phyloP scores from a whole-genome alignment of 345 rosid species.

The Bruguiera parviflora region DNA sequence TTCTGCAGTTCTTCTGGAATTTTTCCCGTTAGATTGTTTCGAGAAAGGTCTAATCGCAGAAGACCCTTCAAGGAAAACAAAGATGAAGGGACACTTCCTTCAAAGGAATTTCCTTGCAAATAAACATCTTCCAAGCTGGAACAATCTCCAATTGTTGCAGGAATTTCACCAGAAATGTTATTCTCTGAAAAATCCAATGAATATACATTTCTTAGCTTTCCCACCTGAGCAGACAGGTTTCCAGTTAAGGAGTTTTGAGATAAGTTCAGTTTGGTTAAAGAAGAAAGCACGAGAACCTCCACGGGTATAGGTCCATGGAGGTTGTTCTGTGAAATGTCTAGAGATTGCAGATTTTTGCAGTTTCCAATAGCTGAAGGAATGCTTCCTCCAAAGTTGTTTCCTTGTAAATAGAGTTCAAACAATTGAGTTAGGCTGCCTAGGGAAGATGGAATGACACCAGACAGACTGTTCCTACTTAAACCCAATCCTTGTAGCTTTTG shows the following conservation, averaged over 20 bases:
- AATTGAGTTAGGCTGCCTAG: slow-evolving; percentile 10
- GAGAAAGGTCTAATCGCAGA: slow-evolving; percentile 11
- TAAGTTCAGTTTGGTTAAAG: neutral
- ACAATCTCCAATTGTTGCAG: slow-evolving; percentile 6
- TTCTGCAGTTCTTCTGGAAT: neutral
- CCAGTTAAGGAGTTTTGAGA: slow-evolving; percentile 9
- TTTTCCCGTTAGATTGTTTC: slow-evolving; percentile 10
- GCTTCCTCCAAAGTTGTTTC: slow-evolving; percentile 13
- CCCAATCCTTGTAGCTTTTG: slow-evolving; percentile 9
- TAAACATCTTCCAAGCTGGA: slow-evolving; percentile 6
- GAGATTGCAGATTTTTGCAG: neutral
- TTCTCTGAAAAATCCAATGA: slow-evolving; percentile 12
- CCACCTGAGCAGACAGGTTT: neutral
- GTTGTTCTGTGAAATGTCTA: slow-evolving; percentile 6
- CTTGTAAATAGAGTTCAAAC: neutral
- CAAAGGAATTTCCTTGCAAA: neutral
- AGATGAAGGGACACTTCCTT: slow-evolving; percentile 14
- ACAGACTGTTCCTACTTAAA: slow-evolving; percentile 5
- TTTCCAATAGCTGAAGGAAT: slow-evolving; percentile 12
- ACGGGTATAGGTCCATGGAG: slow-evolving; percentile 9
- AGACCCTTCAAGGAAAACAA: slow-evolving; percentile 9
- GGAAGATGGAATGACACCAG: slow-evolving; percentile 4
- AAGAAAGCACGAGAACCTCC: neutral
- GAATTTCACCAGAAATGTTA: slow-evolving; percentile 9
- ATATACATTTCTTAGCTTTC: slow-evolving; percentile 6